Conservation (phyloP, 2,329 filamentous ascomycete genomes). For the Aspergillus chevalieri region DNA sequence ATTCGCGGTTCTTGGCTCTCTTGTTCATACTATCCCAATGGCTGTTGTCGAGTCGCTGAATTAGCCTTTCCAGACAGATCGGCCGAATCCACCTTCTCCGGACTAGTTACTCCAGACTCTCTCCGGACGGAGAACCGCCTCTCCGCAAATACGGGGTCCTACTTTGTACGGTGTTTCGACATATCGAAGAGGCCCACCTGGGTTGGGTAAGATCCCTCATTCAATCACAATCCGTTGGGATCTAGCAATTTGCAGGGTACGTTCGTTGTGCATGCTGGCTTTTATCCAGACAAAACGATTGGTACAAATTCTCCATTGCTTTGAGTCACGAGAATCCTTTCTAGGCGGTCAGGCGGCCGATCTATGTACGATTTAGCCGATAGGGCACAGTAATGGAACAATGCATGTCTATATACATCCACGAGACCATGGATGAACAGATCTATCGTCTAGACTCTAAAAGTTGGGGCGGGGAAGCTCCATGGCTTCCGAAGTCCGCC, state of each 20-base stretch:
- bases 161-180: no score
- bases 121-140: neutral
- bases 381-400: no score
- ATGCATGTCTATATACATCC: neutral
- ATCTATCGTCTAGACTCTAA: conserved; percentile 4
- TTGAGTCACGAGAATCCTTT: no score
- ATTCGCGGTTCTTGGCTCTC: neutral
- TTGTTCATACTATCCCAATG: no score
- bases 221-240: neutral
- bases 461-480: conserved; percentile 54
- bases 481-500: conserved; percentile 59
- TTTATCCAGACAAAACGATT: neutral
- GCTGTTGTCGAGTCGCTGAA: no score
- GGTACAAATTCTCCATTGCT: neutral
- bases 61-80: neutral
- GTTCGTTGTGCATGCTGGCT: no score
- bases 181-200: neutral
- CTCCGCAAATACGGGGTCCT: neutral
- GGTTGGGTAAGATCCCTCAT: neutral
- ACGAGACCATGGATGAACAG: neutral
- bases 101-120: neutral
- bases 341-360: neutral
- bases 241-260: neutral
- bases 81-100: neutral
- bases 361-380: no score